Evolutionary conservation across 805 yeast species (phyloP).

Genomic region (Ogataea pilisensis): DNA sequence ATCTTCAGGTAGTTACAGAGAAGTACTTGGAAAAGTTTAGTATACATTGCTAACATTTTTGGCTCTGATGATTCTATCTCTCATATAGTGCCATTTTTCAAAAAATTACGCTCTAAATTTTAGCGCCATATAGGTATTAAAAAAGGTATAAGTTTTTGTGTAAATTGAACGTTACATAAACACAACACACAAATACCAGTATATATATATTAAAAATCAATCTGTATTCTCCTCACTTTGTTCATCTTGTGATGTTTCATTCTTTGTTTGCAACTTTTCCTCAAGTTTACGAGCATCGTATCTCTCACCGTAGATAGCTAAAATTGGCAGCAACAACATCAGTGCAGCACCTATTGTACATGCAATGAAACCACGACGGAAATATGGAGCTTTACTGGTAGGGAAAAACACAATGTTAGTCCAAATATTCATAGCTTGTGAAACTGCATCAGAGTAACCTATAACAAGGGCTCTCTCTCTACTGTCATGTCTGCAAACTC

Average conservation of each 20-base stretch:
- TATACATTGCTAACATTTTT: too few relatives aligned
- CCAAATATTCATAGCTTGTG: constrained; percentile 44
- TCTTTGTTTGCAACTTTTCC: constrained; percentile 1
- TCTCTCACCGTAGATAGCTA: constrained; percentile 24
- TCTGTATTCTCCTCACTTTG: not conserved
- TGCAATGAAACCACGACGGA: constrained; percentile 36
- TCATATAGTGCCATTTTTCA: too few relatives aligned
- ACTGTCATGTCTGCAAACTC: constrained; percentile 44
- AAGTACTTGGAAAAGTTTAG: too few relatives aligned
- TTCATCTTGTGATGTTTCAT: not conserved
- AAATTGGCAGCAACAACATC: constrained; percentile 34
- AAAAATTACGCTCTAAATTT: too few relatives aligned
- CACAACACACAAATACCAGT: too few relatives aligned
- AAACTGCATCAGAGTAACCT: constrained; percentile 34
- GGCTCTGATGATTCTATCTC: too few relatives aligned
- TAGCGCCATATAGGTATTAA: too few relatives aligned
- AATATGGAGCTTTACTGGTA: constrained; percentile 37
- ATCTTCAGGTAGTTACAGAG: too few relatives aligned
- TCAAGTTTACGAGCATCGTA: constrained; percentile 22
- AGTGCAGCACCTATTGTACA: constrained; percentile 33
- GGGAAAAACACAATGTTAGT: constrained; percentile 42
- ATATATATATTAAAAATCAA: too few relatives aligned
- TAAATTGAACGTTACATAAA: too few relatives aligned
- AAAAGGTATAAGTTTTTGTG: too few relatives aligned
- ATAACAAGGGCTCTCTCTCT: constrained; percentile 62